Base-by-base conservation (phyloP, 2,329 filamentous ascomycete species). In the Arthroderma sp. region DNA sequence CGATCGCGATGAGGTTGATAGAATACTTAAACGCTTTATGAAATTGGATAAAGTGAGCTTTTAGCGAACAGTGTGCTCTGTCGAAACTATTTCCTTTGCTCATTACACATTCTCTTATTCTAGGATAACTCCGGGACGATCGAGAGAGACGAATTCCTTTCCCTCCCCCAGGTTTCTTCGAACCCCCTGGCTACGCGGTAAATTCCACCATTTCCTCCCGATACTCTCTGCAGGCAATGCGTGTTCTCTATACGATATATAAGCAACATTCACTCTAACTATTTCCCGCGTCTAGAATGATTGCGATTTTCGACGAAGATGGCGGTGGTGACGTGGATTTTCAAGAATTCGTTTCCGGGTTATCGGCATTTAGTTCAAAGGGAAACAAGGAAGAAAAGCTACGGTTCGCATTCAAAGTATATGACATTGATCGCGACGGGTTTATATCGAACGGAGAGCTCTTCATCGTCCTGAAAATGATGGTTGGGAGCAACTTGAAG, bases 391-490 rank as follows among this genome's bases (percentile, higher is more conserved):
- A 95, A 68, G 89, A 98, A 71, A 98, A 98, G 73, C 76, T 96
- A 53, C 82, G 80, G 44, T 98, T 98, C 61, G 91, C 91, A 38
- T 98, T 98, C 78, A 94, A 95, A 68, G 91, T 98, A 50, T 98
- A 98, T 73, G 91, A 98, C 65, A 96, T 98, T 60, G 91, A 98
- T 68, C 86, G 91, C 49, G 91, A 98, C 66, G 91, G 91, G 27
- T 98, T 85, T 70, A 98, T 98, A 61, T 94, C 86, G 72, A 98
- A 98, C 66, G 91, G 91, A 58, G 91, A 98, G 72, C 77, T 98
- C 42, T 98, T 96, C 66, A 96, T 98, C 59, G 91, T 98, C 60
- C 75, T 98, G 59, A 98, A 98, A 83, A 98, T 98, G 91, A 98
- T 98, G 91, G 91, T 98, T 42, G 91, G 91, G 48, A 95, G 85